Evolutionary conservation across 768 basidiomycete genomes (phyloP).

Genomic region (Tylopilus cervinicoccineus): DNA sequence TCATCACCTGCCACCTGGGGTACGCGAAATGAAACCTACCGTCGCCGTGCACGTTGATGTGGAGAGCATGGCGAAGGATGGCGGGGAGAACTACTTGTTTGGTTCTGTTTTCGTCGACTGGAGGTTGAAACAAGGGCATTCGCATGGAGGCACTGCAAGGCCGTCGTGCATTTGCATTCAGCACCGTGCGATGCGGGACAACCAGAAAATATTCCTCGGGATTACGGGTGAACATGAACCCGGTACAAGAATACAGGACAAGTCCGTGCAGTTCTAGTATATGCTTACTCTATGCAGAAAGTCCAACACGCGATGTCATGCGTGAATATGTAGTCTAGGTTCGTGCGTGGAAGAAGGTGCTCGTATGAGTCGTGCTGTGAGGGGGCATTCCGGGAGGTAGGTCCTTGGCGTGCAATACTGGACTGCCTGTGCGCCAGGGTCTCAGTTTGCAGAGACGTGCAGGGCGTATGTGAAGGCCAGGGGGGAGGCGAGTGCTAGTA

Average conservation of each 20-base stretch:
- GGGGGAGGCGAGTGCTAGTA: constrained; percentile 15
- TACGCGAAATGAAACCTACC: constrained; percentile 9
- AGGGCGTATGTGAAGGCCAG: constrained; percentile 16
- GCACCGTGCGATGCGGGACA: background rate
- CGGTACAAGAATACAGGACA: constrained; percentile 18
- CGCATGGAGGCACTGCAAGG: background rate
- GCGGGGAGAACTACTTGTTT: too few relatives aligned
- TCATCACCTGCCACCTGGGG: constrained; percentile 39
- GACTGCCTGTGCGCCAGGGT: background rate
- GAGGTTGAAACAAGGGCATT: background rate
- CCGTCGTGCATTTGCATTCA: background rate
- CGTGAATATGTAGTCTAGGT: constrained; percentile 12
- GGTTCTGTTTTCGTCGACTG: constrained; percentile 5
- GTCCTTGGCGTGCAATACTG: background rate
- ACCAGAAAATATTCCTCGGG: constrained; percentile 1
- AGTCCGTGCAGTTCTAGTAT: constrained; percentile 15
- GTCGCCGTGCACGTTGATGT: background rate
- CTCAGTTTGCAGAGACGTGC: constrained; percentile 3
- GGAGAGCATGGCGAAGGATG: too few relatives aligned
- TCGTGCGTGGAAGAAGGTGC: constrained; percentile 11
- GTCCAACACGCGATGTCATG: constrained; percentile 10
- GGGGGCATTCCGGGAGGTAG: background rate
- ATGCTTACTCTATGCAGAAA: constrained; percentile 7
- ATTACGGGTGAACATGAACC: constrained; percentile 9
- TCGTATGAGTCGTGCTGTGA: constrained; percentile 10